These are phyloP conservation scores for Coniochaeta sp. DNA, from an alignment of 2,329 filamentous ascomycete genomes.

Conservation along the genomic window DNA sequence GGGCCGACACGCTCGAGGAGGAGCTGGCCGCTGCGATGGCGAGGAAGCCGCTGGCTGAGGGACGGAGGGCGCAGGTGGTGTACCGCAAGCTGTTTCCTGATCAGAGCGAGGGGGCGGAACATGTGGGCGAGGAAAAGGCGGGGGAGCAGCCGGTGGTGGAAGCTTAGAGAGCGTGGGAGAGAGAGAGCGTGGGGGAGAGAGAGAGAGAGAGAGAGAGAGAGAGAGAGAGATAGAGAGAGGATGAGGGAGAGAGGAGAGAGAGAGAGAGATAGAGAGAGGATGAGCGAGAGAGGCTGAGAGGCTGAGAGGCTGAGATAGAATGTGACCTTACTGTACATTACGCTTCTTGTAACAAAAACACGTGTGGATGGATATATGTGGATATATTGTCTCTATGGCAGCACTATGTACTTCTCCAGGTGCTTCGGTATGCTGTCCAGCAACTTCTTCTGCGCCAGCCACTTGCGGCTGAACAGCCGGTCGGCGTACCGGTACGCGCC, in stretches of 20 bases:
- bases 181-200: background rate
- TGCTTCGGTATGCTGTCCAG: slow-evolving; percentile 74
- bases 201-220: too few relatives aligned
- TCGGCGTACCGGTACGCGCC: slow-evolving; percentile 98
- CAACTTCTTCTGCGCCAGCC: slow-evolving; percentile 82
- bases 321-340: background rate
- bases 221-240: too few relatives aligned
- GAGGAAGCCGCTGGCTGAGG: slow-evolving; percentile 7
- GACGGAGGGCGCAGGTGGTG: slow-evolving; percentile 12
- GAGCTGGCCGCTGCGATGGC: slow-evolving; percentile 17
- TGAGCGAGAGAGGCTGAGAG: too few relatives aligned
- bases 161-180: background rate
- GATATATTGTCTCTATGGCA: slow-evolving; percentile 48
- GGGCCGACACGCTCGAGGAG: slow-evolving; percentile 22
- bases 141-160: background rate
- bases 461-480: slow-evolving; percentile 82
- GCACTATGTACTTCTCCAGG: slow-evolving; percentile 87
- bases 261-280: too few relatives aligned
- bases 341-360: background rate
- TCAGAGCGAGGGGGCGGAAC: background rate
- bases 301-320: background rate
- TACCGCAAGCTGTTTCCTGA: slow-evolving; percentile 24
- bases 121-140: slow-evolving; percentile 3
- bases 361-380: slow-evolving; percentile 12
- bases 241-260: too few relatives aligned